A percentile compares a stretch with the other conserved stretches of the same genome.
Conservation (phyloP, 495 filamentous ascomycete genomes). For the Neurospora tetrasperma region DNA sequence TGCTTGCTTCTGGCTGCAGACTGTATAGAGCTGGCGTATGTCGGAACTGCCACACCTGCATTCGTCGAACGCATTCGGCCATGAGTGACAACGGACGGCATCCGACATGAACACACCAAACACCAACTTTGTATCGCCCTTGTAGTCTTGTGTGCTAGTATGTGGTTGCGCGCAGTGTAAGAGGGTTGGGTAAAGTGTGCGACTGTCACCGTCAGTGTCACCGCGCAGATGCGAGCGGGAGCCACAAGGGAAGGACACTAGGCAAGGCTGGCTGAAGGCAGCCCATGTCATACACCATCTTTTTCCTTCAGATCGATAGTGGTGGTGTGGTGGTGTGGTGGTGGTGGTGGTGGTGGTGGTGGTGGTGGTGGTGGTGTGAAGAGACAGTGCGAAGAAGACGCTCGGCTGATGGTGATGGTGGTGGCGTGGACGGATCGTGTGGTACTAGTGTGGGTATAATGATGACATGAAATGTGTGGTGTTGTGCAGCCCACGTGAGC, state of each 20-base stretch:
- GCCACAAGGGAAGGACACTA: not conserved
- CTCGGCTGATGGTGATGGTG: not conserved
- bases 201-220: not conserved
- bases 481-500: not conserved
- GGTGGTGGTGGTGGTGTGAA: not conserved
- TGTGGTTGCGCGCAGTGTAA: not conserved
- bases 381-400: not conserved
- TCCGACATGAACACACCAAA: not conserved
- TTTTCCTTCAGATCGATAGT: not conserved
- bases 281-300: not conserved
- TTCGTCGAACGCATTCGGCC: not conserved
- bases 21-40: not conserved
- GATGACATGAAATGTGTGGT: not conserved
- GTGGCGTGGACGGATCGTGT: not conserved
- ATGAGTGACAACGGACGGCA: too few species aligned
- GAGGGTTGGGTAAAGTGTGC: not conserved
- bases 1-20: not conserved
- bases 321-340: not conserved
- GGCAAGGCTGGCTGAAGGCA: not conserved
- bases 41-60: not conserved
- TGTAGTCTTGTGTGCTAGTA: not conserved
- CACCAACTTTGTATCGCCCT: not conserved
- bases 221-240: not conserved
- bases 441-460: not conserved
- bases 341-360: not conserved